These are phyloP conservation scores for Jacaranda copaia DNA, from an alignment of 257 asterid genomes.

Conservation along the genomic window DNA sequence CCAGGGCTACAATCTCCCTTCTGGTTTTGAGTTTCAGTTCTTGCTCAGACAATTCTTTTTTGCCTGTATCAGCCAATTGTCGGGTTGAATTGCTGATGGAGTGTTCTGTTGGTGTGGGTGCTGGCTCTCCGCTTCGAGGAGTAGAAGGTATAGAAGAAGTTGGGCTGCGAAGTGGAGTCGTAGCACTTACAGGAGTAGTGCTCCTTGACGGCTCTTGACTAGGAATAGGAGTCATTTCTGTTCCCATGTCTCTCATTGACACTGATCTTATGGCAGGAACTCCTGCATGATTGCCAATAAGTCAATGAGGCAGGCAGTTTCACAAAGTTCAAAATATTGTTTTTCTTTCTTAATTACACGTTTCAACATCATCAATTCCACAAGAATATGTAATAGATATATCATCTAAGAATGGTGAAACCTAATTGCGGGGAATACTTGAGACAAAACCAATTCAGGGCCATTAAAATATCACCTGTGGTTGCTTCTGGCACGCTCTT, in stretches of 20 bases:
- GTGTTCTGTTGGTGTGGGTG: conserved; percentile 64
- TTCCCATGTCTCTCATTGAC: conserved; percentile 99
- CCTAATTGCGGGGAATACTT: background rate
- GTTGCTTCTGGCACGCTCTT: conserved; percentile 64
- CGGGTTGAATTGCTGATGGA: conserved; percentile 37
- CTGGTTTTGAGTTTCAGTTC: conserved; percentile 82
- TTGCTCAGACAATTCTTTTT: conserved; percentile 73
- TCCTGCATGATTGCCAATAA: conserved; percentile 39
- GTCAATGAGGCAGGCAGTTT: background rate
- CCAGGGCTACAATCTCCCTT: conserved; percentile 91
- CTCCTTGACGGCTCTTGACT: conserved; percentile 98
- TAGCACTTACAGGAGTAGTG: conserved; percentile 80
- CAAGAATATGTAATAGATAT: too few relatives aligned
- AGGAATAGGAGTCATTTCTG: conserved; percentile 99
- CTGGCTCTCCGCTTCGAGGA: conserved; percentile 81
- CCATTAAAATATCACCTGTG: conserved; percentile 56
- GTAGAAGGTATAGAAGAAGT: conserved; percentile 89
- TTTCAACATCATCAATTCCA: background rate
- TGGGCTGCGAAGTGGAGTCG: conserved; percentile 93
- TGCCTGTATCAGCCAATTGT: conserved; percentile 46
- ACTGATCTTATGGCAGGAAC: conserved; percentile 78
- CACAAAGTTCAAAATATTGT: background rate
- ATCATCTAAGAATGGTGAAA: background rate
- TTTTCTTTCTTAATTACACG: background rate
- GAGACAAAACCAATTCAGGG: background rate